Conservation (phyloP, 2,329 filamentous ascomycete species). For the Arachnomyces sp. region DNA sequence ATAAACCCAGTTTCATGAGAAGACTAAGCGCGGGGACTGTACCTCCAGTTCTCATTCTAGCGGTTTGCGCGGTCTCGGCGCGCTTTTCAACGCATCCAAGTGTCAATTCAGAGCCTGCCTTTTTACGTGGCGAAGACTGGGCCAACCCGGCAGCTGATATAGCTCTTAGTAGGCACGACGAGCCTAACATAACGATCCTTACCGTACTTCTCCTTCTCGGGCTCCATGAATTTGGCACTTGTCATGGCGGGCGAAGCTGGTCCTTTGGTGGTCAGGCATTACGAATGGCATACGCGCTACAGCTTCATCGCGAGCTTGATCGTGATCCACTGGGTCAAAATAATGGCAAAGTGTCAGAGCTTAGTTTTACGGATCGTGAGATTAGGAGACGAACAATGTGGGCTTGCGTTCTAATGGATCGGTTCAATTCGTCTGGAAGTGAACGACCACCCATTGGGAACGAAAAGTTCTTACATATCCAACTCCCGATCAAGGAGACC, state of each 20-base stretch:
- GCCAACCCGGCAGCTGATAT: conserved; percentile 80
- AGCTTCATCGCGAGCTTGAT: conserved; percentile 85
- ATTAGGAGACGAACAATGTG: conserved; percentile 93
- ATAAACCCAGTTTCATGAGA: conserved; percentile 96
- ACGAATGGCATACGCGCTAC: conserved; percentile 91
- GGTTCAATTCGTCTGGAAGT: conserved; percentile 92
- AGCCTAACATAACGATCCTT: conserved; percentile 90
- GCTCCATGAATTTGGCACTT: conserved; percentile 92
- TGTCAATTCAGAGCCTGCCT: conserved; percentile 66
- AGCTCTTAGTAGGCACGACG: conserved; percentile 77
- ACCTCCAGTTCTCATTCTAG: conserved; percentile 84
- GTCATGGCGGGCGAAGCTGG: conserved; percentile 93
- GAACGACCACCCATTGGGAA: conserved; percentile 86
- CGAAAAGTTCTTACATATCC: conserved; percentile 80
- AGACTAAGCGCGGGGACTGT: conserved; percentile 65
- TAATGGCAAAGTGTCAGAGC: conserved; percentile 47
- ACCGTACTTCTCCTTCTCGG: conserved; percentile 83
- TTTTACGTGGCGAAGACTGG: conserved; percentile 86
- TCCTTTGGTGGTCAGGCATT: conserved; percentile 90
- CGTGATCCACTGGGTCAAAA: conserved; percentile 64
- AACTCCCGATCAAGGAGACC: conserved; percentile 81
- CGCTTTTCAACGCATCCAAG: conserved; percentile 86
- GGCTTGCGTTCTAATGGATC: conserved; percentile 95
- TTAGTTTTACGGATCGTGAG: conserved; percentile 88
- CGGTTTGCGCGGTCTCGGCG: conserved; percentile 90